Evolutionary conservation across 768 basidiomycete species (phyloP), one percentile per base, ranked within the genome.

Genomic region (Cyathus striatus): DNA sequence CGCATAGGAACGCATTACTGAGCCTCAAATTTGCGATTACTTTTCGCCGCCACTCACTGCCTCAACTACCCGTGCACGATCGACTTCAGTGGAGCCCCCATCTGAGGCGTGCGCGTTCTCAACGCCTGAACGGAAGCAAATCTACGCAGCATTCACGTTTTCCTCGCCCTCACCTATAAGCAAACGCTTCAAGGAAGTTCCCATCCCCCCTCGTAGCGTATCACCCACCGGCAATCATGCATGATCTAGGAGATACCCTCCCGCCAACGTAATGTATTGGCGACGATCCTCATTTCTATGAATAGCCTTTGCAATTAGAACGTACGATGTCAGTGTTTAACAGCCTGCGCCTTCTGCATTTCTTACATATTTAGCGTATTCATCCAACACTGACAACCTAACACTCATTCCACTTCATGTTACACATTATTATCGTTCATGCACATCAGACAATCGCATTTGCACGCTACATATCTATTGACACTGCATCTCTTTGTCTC

Each of bases 131-230:
- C 79, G 85, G 53, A 79, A 81, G 55, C 73, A 70, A 46, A 81
- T 81, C 46, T 86, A 85, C 57, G 71, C 83, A 17, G 73, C 84
- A 3, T 90, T 90, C 57, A 89, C 86, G 3, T 90, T 90, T 65
- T 75, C 80, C 13, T 82, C 85, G 1, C 87, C 87, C 5, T 83
- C 83, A 1, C 79, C 77, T 7, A 68, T 77, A 1, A 72, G 75
- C 41, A 64, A 75, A 44, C 79, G 79, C 43, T 74, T 73, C 62
- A 72, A 62, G 53, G 66, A 72, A 56, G 59, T 62, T 17, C 66
- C n/a, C n/a, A n/a, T 60, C 24, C 62, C 64, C 27, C 63, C 61
- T 47, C 44, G 58, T 53, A 54, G 57, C 56, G 43, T 45, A 36
- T 51, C 58, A 48, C 53, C 61, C 49, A 43, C 59, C 41, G 40